Evolutionary conservation across 176 grass and related monocot species (phyloP).

Genomic region (Cenchrus fungigraminus): DNA sequence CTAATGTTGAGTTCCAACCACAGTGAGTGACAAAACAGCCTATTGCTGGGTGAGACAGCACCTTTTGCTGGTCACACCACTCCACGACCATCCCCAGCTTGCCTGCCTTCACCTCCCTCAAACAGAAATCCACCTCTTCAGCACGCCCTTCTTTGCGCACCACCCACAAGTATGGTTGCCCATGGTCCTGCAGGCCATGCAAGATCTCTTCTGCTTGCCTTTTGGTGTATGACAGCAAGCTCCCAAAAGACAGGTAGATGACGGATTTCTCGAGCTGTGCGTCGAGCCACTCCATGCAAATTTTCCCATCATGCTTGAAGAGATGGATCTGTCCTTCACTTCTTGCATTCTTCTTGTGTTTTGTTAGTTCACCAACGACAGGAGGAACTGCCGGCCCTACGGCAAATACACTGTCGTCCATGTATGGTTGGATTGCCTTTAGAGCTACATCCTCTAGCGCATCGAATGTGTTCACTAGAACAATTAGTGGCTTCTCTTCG

Average conservation of each 20-base stretch:
- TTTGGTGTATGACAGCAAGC: slow-evolving; percentile 5
- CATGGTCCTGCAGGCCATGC: neutral
- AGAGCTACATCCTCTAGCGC: neutral
- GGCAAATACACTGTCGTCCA: neutral
- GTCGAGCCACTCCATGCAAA: slow-evolving; percentile 40
- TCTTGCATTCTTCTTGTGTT: neutral
- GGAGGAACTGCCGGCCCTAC: neutral
- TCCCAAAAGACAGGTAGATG: slow-evolving; percentile 48
- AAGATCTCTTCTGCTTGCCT: slow-evolving; percentile 39
- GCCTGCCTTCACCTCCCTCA: neutral
- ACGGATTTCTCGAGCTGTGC: slow-evolving; percentile 25
- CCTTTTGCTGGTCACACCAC: slow-evolving; percentile 48
- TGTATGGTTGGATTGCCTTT: neutral
- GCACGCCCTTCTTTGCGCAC: slow-evolving; percentile 19
- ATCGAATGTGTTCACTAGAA: slow-evolving; percentile 14
- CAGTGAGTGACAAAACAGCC: slow-evolving; percentile 69
- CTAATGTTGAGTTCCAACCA: slow-evolving; percentile 66
- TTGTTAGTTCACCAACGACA: neutral
- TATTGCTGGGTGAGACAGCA: slow-evolving; percentile 23
- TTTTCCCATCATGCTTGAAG: neutral
- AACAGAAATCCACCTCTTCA: neutral
- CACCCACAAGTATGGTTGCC: slow-evolving; percentile 35
- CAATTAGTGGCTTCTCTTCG: neutral
- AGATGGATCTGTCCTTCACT: slow-evolving; percentile 19
- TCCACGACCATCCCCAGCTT: neutral